These are phyloP conservation scores for Hypoxylon sp. DNA, from an alignment of 2,329 filamentous ascomycete species.

Conservation along the genomic window DNA sequence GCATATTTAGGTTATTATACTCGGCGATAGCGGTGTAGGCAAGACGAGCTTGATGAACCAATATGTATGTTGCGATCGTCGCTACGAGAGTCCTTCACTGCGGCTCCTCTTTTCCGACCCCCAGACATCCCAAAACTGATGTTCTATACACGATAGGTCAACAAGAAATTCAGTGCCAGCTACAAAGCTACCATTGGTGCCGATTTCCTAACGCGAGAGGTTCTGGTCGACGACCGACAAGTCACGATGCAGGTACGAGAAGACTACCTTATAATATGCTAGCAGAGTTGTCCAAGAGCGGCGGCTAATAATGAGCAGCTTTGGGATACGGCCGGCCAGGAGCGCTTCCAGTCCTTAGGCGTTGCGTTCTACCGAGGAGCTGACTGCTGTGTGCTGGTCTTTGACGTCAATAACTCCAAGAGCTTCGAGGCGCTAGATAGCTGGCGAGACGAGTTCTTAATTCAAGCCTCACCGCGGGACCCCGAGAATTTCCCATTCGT, in stretches of 20 bases:
- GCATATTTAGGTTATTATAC: constrained; percentile 87
- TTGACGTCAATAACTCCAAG: constrained; percentile 99
- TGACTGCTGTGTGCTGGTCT: constrained; percentile 97
- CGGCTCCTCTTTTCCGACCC: constrained; percentile 9
- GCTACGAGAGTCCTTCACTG: constrained; percentile 19
- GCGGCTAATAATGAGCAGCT: constrained; percentile 69
- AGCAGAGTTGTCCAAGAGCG: constrained; percentile 40
- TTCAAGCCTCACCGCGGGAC: constrained; percentile 95
- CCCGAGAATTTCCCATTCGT: constrained; percentile 99
- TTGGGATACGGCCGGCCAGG: constrained; percentile 98
- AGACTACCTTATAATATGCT: background rate
- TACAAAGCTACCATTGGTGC: constrained; percentile 99
- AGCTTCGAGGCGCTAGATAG: constrained; percentile 98
- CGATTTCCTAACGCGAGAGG: constrained; percentile 98
- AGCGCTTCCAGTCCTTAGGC: constrained; percentile 96
- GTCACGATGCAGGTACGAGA: constrained; percentile 93
- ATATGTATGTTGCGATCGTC: constrained; percentile 82
- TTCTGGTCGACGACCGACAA: constrained; percentile 94
- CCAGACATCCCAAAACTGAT: constrained; percentile 31
- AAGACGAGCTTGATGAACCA: constrained; percentile 99
- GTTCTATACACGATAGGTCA: constrained; percentile 77
- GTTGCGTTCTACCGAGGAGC: constrained; percentile 98
- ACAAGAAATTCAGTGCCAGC: constrained; percentile 99
- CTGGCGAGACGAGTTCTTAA: constrained; percentile 98
- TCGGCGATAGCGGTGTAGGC: constrained; percentile 98